Conservation (phyloP, 2,329 filamentous ascomycete species). For the Claviceps sp. region DNA sequence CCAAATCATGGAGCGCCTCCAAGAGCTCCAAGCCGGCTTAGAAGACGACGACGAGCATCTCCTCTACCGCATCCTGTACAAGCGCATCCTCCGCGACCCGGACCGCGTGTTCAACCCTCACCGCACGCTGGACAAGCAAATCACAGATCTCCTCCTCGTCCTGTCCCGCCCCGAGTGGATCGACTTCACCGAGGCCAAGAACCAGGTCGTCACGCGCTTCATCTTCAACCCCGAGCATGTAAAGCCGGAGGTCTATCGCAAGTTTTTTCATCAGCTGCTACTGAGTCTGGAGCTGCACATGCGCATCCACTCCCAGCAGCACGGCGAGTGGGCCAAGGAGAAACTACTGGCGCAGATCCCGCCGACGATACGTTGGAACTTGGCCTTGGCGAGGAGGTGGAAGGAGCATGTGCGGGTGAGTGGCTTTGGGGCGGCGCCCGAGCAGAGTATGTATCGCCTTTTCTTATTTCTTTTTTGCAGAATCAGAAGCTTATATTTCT, state of each 20-base stretch:
- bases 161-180: slow-evolving; percentile 59
- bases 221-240: slow-evolving; percentile 48
- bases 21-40: slow-evolving; percentile 41
- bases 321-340: slow-evolving; percentile 50
- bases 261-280: slow-evolving; percentile 66
- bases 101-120: slow-evolving; percentile 49
- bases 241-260: slow-evolving; percentile 44
- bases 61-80: slow-evolving; percentile 53
- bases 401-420: slow-evolving; percentile 56
- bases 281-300: slow-evolving; percentile 59
- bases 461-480: neutral
- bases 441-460: slow-evolving; percentile 28
- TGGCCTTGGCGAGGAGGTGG: slow-evolving; percentile 64
- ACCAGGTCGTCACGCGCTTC: slow-evolving; percentile 62
- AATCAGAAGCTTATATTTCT: no score
- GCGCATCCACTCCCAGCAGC: slow-evolving; percentile 50
- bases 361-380: slow-evolving; percentile 56
- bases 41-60: slow-evolving; percentile 44
- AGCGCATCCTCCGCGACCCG: slow-evolving; percentile 52
- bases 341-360: slow-evolving; percentile 52
- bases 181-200: slow-evolving; percentile 55
- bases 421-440: slow-evolving; percentile 38
- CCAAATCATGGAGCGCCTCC: slow-evolving; percentile 44
- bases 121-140: slow-evolving; percentile 54
- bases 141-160: slow-evolving; percentile 56